A percentile compares a stretch with the other conserved stretches of the same genome.
Evolutionary conservation across 345 rosid species (phyloP).

Genomic region (Salix purpurea): DNA sequence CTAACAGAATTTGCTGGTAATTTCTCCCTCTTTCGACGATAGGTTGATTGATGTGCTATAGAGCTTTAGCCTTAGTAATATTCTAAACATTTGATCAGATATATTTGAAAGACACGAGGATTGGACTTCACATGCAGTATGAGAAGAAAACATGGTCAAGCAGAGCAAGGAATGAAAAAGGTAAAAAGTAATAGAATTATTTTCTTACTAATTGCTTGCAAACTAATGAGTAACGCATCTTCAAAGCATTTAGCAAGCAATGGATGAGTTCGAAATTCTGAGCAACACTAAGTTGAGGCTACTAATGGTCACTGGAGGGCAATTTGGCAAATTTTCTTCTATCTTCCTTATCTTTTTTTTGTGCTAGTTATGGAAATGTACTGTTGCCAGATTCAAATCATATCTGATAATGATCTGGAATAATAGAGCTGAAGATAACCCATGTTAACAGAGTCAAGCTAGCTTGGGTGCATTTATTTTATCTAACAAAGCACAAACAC

Average conservation of each 20-base stretch:
- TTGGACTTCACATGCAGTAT: not conserved
- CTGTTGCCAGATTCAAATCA: not conserved
- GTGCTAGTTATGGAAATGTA: not conserved
- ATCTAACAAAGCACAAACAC: not conserved
- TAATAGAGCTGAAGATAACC: not conserved
- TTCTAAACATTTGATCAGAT: not conserved
- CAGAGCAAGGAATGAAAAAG: not conserved
- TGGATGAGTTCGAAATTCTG: not conserved
- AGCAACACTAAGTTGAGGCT: not conserved
- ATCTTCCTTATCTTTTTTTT: not conserved
- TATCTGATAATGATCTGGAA: not conserved
- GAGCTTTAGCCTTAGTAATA: not conserved
- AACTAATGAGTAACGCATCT: not conserved
- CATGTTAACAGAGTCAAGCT: not conserved
- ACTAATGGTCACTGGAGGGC: not conserved
- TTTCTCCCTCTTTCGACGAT: not conserved
- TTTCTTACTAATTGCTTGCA: not conserved
- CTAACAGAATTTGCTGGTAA: not conserved
- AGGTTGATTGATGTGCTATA: not conserved
- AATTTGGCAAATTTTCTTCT: not conserved
- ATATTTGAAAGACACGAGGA: not conserved
- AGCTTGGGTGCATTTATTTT: not conserved
- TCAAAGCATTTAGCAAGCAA: not conserved
- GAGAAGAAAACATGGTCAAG: not conserved
- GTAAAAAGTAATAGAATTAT: not conserved